phyloP scores from a whole-genome alignment of 371 early-diverging fungal genomes.

The Coemansia sp. region DNA sequence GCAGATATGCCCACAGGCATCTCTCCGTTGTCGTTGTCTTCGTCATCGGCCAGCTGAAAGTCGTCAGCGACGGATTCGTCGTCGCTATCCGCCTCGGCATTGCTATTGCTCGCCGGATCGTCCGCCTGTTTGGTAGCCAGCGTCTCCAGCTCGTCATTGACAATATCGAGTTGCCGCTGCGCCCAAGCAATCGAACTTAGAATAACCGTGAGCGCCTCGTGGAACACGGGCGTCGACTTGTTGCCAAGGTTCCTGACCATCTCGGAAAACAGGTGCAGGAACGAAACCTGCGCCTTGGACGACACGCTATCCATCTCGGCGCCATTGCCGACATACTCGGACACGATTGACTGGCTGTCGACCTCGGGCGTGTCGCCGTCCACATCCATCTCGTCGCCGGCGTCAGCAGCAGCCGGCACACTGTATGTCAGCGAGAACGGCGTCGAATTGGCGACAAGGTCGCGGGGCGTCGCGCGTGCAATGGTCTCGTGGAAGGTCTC shows the following conservation, averaged over 20 bases:
- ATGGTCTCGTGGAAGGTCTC: slow-evolving; percentile 62
- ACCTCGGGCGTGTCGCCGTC: slow-evolving; percentile 28
- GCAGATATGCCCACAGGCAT: not conserved
- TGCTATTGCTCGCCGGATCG: slow-evolving; percentile 18
- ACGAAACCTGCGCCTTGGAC: slow-evolving; percentile 73
- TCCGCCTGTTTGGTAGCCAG: slow-evolving; percentile 14
- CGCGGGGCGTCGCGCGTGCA: slow-evolving; percentile 24
- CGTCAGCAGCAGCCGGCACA: not conserved
- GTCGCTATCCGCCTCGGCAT: slow-evolving; percentile 32
- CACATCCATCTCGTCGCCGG: slow-evolving; percentile 17
- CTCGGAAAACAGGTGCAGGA: slow-evolving; percentile 76
- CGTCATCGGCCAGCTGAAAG: slow-evolving; percentile 30
- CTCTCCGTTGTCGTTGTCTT: slow-evolving; percentile 15
- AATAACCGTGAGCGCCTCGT: slow-evolving; percentile 65
- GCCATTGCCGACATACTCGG: slow-evolving; percentile 18
- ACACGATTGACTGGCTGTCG: not conserved
- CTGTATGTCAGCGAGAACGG: slow-evolving; percentile 13
- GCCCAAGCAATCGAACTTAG: slow-evolving; percentile 64
- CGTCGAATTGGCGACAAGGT: slow-evolving; percentile 16
- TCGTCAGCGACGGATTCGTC: slow-evolving; percentile 32
- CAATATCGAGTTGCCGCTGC: slow-evolving; percentile 33
- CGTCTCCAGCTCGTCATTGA: slow-evolving; percentile 17
- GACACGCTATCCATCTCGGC: slow-evolving; percentile 50
- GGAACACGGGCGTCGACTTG: slow-evolving; percentile 66
- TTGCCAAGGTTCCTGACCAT: slow-evolving; percentile 77